A percentile compares a stretch with the other conserved stretches of the same genome.
Evolutionary conservation across 768 basidiomycete species (phyloP).

Genomic region (Daedaleopsis nitida): DNA sequence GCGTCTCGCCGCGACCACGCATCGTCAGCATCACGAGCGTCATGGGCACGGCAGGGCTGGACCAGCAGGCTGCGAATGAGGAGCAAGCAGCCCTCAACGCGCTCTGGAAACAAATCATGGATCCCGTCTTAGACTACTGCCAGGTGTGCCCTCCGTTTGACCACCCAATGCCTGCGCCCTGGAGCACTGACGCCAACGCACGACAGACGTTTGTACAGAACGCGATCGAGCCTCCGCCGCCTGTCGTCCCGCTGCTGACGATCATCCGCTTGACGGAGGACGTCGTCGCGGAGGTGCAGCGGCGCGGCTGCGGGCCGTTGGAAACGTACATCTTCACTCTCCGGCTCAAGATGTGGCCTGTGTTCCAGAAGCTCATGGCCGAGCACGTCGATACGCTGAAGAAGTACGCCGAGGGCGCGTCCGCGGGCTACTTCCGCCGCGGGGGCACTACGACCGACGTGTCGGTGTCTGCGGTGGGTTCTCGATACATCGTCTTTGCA

Average conservation of each 20-base stretch:
- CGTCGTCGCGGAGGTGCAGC: constrained; percentile 72
- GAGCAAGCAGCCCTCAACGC: constrained; percentile 60
- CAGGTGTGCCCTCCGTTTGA: constrained; percentile 46
- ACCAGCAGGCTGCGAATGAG: constrained; percentile 41
- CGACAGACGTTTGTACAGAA: constrained; percentile 67
- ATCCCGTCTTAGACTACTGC: constrained; percentile 86
- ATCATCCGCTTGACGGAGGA: constrained; percentile 92
- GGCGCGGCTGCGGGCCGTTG: constrained; percentile 75
- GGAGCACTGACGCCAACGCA: background rate
- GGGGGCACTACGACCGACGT: constrained; percentile 66
- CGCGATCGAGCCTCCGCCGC: constrained; percentile 72
- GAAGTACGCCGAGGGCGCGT: constrained; percentile 75
- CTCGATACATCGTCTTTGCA: background rate
- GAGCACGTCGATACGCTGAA: constrained; percentile 82
- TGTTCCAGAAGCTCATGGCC: constrained; percentile 88
- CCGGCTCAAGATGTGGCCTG: constrained; percentile 89
- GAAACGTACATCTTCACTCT: constrained; percentile 81
- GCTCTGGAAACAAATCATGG: constrained; percentile 92
- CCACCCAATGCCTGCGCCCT: too few species aligned
- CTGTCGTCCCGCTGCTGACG: constrained; percentile 76
- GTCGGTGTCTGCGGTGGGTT: constrained; percentile 45
- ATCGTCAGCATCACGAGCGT: constrained; percentile 26
- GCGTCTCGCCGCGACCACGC: constrained; percentile 23
- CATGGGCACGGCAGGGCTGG: constrained; percentile 9
- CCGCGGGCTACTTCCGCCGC: constrained; percentile 63